Base-by-base conservation (phyloP, 169 alveolate genomes). In the Besnoitia besnoiti region DNA sequence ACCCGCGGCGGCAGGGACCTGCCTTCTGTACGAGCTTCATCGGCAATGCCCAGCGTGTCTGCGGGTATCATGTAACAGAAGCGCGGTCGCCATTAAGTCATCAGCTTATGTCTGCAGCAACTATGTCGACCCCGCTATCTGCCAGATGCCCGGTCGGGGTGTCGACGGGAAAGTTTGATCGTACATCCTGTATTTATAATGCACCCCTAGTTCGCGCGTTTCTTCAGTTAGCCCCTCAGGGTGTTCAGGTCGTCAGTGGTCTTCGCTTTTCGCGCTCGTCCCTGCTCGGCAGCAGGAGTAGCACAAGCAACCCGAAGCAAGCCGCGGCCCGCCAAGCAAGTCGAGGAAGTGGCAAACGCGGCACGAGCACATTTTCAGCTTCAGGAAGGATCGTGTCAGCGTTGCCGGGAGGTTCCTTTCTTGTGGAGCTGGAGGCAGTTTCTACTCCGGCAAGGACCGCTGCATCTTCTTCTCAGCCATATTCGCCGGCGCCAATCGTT, bases 261-360 rank as follows among this genome's bases (percentile, higher is more conserved):
- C 46, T 39, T 73, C 27, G 42, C 46, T 73, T 14, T 33, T 39
- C 46, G 49, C 5, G 37, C 21, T 67, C 80, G 16, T 16, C 84
- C 27, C 84, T 73, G 49, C 27, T 3, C 44, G 46, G 84, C 84
- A 73, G 84, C 46, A 39, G 84, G 27, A 73, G 84, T 44, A 73
- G 84, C 46, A 73, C 84, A 33, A 73, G 84, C 84, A 73, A 73
- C 84, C 84, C 84, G 21, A 33, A 73, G 3, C 46, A 55, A 33
- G 61, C 61, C 10, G 73, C 33, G 46, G 84, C 46, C 14, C 84
- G 30, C 46, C 84, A 39, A 39, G 46, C 30, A 39, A n/a, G 7
- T 33, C 40, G 33, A 27, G 46, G 46, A 24, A 73, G 84, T 73
- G 84, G 46, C 0, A 33, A 39, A 73, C 8, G 33, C 30, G 46